Conservation (phyloP, 2,329 filamentous ascomycete species). For the Talaromyces sp. region DNA sequence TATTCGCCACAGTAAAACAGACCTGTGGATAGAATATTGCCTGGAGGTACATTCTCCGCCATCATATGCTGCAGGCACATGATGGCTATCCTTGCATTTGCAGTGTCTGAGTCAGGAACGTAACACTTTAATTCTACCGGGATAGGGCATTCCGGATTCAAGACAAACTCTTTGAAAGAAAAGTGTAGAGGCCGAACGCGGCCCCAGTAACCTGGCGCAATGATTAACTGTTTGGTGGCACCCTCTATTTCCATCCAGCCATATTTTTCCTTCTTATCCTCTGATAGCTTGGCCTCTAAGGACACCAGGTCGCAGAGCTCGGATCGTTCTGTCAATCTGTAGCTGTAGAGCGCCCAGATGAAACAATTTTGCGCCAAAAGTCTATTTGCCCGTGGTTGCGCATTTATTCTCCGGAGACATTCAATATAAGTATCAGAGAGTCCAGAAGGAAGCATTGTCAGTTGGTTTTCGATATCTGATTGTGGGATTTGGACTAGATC, state of each 20-base stretch:
- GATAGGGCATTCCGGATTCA: background rate
- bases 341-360: conserved; percentile 6
- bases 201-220: background rate
- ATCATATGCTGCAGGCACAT: conserved; percentile 10
- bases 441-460: conserved; percentile 6
- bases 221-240: conserved; percentile 1
- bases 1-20: conserved; percentile 1
- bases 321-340: background rate
- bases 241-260: background rate
- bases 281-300: background rate
- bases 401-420: conserved; percentile 3
- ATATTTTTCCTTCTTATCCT: background rate
- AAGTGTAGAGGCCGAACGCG: conserved; percentile 10
- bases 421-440: conserved; percentile 7
- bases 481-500: conserved; percentile 5
- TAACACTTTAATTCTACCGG: conserved; percentile 6
- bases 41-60: conserved; percentile 2
- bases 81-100: conserved; percentile 9
- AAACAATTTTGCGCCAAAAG: conserved; percentile 9
- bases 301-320: background rate
- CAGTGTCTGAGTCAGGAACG: conserved; percentile 1
- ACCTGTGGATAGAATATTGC: background rate
- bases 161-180: conserved; percentile 9
- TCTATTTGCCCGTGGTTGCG: conserved; percentile 3
- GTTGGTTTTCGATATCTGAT: conserved; percentile 1